These are phyloP conservation scores for Skeletonema grethae DNA, from an alignment of 108 stramenopile species.

Conservation along the genomic window DNA sequence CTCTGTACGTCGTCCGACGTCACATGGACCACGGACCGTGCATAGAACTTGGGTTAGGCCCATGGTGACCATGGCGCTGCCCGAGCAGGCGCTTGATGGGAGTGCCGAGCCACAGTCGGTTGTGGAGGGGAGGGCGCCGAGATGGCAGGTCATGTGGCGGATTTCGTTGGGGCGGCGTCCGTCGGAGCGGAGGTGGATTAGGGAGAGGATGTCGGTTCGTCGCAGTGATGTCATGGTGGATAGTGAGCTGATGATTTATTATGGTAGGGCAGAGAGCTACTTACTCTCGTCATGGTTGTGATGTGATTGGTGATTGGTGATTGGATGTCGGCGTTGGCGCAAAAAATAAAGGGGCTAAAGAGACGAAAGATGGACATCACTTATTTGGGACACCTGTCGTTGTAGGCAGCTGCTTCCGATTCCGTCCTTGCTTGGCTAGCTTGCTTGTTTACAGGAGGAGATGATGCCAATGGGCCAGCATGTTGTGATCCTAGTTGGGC, in stretches of 20 bases:
- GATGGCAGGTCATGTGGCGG: constrained; percentile 72
- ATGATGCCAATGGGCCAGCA: too few species aligned
- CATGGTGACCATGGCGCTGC: constrained; percentile 81
- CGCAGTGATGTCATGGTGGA: constrained; percentile 58
- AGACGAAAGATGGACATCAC: too few species aligned
- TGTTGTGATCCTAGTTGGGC: too few species aligned
- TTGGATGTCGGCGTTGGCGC: too few species aligned
- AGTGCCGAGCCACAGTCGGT: constrained; percentile 43
- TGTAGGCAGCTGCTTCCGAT: too few species aligned
- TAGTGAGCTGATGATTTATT: not conserved
- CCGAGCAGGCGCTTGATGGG: constrained; percentile 52
- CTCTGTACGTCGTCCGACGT: constrained; percentile 71
- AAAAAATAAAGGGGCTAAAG: too few species aligned
- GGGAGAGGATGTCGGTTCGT: constrained; percentile 76
- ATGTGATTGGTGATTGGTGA: too few species aligned
- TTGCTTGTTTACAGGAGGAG: too few species aligned
- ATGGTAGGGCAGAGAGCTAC: not conserved
- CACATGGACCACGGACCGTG: constrained; percentile 62
- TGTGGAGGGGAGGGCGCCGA: constrained; percentile 61
- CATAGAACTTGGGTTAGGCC: constrained; percentile 80
- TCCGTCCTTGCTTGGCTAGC: too few species aligned
- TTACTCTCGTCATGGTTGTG: too few species aligned
- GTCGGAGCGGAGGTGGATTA: constrained; percentile 86
- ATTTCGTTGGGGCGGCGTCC: constrained; percentile 86
- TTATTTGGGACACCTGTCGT: too few species aligned